Conservation (phyloP, 2,329 filamentous ascomycete genomes). For the Cladophialophora bantiana region DNA sequence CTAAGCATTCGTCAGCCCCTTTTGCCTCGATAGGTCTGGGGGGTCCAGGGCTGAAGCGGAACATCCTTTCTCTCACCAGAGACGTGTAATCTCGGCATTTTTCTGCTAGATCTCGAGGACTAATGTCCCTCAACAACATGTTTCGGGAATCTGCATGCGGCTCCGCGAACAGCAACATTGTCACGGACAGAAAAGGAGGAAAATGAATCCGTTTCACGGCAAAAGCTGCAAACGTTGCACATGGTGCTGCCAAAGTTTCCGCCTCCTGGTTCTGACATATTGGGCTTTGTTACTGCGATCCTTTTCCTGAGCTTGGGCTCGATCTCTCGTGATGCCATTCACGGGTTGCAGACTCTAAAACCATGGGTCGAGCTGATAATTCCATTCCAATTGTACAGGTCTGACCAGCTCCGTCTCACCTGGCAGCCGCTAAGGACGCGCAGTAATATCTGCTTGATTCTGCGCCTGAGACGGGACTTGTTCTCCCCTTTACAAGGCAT, state of each 20-base stretch:
- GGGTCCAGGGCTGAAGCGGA: constrained; percentile 4
- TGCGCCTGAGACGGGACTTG: neutral
- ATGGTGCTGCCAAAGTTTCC: constrained; percentile 10
- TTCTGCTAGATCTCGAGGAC: constrained; percentile 2
- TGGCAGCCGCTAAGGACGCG: neutral
- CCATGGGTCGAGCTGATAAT: neutral
- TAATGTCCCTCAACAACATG: constrained; percentile 13
- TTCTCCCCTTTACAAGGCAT: neutral
- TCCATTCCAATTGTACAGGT: neutral
- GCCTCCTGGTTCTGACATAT: constrained; percentile 9
- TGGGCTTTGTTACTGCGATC: neutral
- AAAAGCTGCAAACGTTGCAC: constrained; percentile 2
- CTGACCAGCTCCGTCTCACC: neutral
- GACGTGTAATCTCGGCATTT: constrained; percentile 25
- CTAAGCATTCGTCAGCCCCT: neutral
- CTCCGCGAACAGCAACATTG: constrained; percentile 21
- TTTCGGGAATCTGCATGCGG: constrained; percentile 27
- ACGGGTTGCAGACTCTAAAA: neutral
- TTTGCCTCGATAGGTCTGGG: neutral
- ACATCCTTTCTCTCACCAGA: neutral
- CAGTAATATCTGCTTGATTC: neutral
- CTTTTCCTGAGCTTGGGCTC: neutral
- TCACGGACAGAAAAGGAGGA: constrained; percentile 6
- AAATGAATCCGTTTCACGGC: neutral
- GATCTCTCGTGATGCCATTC: neutral